Conservation (phyloP, 2,329 filamentous ascomycete species). For the Talaromyces sp. region DNA sequence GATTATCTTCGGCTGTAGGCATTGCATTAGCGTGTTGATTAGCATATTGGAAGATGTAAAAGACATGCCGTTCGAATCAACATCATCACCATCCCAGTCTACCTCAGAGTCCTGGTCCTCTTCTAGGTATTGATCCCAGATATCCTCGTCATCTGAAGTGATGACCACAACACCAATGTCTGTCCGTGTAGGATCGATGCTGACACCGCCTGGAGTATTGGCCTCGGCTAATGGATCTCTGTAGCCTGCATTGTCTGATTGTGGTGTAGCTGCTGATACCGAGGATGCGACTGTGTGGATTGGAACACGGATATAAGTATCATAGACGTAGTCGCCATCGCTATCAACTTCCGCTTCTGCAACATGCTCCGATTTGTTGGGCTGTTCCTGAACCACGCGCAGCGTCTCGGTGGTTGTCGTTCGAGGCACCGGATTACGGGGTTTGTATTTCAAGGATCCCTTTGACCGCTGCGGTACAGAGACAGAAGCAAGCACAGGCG, state of each 20-base stretch:
- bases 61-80: slow-evolving; percentile 57
- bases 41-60: neutral
- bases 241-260: slow-evolving; percentile 19
- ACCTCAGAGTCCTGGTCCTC: slow-evolving; percentile 54
- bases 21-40: neutral
- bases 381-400: slow-evolving; percentile 15
- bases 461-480: slow-evolving; percentile 25
- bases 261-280: neutral
- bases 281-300: slow-evolving; percentile 30
- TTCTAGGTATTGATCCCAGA: slow-evolving; percentile 56
- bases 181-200: slow-evolving; percentile 30
- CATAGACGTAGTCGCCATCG: slow-evolving; percentile 58
- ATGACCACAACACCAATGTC: slow-evolving; percentile 43
- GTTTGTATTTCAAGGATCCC: slow-evolving; percentile 34
- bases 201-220: slow-evolving; percentile 26
- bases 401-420: neutral
- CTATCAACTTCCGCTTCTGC: slow-evolving; percentile 29
- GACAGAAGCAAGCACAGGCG: slow-evolving; percentile 13
- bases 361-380: slow-evolving; percentile 22
- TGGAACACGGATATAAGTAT: slow-evolving; percentile 56
- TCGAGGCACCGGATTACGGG: slow-evolving; percentile 30
- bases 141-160: slow-evolving; percentile 44
- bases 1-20: slow-evolving; percentile 46
- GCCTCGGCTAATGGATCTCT: slow-evolving; percentile 34
- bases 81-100: slow-evolving; percentile 58